Conservation (phyloP, 139 green algal genomes). For the Tetraselmis chui region DNA sequence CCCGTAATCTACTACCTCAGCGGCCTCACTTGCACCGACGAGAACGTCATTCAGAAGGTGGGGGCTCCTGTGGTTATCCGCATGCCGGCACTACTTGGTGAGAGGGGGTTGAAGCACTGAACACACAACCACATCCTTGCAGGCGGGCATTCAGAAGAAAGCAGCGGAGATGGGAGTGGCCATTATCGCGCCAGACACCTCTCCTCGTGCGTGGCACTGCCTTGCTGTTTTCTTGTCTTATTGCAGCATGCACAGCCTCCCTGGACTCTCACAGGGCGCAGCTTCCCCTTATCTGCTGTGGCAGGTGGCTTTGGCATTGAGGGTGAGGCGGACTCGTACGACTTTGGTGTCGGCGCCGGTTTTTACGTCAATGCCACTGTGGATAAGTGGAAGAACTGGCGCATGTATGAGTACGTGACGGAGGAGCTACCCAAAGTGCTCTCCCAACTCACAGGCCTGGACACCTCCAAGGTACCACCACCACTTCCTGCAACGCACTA, state of each 20-base stretch:
- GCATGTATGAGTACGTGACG: conserved; percentile 91
- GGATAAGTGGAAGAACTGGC: conserved; percentile 74
- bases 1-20: conserved; percentile 83
- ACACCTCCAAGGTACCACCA: neutral
- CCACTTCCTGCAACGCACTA: too few relatives aligned
- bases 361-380: conserved; percentile 83
- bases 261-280: too few relatives aligned
- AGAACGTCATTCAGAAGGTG: conserved; percentile 86
- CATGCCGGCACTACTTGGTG: too few relatives aligned
- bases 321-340: conserved; percentile 71
- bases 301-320: conserved; percentile 67
- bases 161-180: conserved; percentile 68
- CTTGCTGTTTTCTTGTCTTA: too few relatives aligned
- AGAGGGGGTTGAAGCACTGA: too few relatives aligned
- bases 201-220: conserved; percentile 34
- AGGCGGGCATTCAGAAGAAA: conserved; percentile 49
- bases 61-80: too few relatives aligned
- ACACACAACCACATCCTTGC: too few relatives aligned
- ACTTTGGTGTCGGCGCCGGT: conserved; percentile 70
- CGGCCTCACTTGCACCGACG: conserved; percentile 90
- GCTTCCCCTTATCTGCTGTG: neutral
- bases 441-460: neutral
- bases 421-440: conserved; percentile 13
- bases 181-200: conserved; percentile 82
- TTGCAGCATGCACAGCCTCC: too few relatives aligned